Base-by-base conservation (phyloP, 306 rosid genomes). In the Vigna radiata region DNA sequence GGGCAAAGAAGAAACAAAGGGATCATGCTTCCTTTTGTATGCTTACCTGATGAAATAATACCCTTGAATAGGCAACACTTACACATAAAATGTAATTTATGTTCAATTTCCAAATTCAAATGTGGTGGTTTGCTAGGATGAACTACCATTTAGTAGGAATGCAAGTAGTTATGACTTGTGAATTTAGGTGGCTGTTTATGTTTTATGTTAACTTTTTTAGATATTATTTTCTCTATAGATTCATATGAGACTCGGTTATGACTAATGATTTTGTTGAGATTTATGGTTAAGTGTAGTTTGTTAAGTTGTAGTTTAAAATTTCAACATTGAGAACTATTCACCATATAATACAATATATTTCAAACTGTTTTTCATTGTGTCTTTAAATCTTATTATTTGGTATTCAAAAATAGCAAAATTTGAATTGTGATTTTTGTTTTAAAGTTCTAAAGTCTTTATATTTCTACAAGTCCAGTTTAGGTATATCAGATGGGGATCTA, bases 191-290 rank as follows among this genome's bases (percentile, higher is more conserved):
- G 37, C 21, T 43, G 17, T 33, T 44, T 66, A 6, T 67, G 72
- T 44, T 43, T 19, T 65, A 5, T 65, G 33, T 60, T 15, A 14
- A 29, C 10, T 65, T 65, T 41, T 65, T 16, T 41, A 39, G 41
- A 5, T 19, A 2, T 11, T 66, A 11, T 52, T 54, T 43, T 14
- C 12, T 11, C 31, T 13, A 43, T 43, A 43, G 49, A 23, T 41
- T 66, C 29, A 41, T 65, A 39, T 18, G 16, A 66, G 49, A 66
- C 53, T 18, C 19, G 2, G 18, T 66, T 41, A 19, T 66, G 36
- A 66, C 17, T 66, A 0, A 18, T 66, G 71, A 66, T 41, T 65
- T 65, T 65, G 17, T 65, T 65, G 33, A 41, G 31, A 65, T 21
- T 41, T 65, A 19, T 41, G 36, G 50, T 41, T 66, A 65, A 18